Percentiles rank a stretch among this genome's conserved stretches.
These are phyloP conservation scores for Aphanomyces cochlioides DNA, from an alignment of 352 stramenopile species.

Conservation along the genomic window DNA sequence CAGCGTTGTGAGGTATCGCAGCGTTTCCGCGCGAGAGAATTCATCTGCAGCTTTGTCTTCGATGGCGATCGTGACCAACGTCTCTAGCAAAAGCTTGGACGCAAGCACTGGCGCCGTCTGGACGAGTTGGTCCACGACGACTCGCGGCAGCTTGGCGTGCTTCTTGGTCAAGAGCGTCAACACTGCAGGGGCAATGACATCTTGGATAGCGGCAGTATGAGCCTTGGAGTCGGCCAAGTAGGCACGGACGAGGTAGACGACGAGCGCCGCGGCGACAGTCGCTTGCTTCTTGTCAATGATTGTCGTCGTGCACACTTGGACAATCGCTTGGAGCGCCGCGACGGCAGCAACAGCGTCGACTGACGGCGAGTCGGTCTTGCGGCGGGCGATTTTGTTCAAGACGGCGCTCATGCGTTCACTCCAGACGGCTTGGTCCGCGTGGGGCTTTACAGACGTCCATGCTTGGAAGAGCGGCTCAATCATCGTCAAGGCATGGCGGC, in stretches of 20 bases:
- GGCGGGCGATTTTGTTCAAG: constrained; percentile 26
- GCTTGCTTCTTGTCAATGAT: constrained; percentile 30
- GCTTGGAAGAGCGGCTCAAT: constrained; percentile 62
- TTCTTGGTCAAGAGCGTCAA: constrained; percentile 78
- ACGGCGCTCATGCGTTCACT: constrained; percentile 42
- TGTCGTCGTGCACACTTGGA: background rate
- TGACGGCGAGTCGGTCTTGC: constrained; percentile 9
- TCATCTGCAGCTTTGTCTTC: constrained; percentile 47
- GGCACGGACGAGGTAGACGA: constrained; percentile 62
- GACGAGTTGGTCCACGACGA: constrained; percentile 64
- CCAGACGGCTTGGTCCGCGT: constrained; percentile 40
- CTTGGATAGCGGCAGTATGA: background rate
- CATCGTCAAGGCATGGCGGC: constrained; percentile 44
- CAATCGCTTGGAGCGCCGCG: constrained; percentile 14
- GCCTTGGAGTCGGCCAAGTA: constrained; percentile 33
- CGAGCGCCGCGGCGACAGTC: constrained; percentile 42
- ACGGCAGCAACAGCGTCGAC: background rate
- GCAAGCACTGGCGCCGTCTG: constrained; percentile 46
- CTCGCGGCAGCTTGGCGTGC: constrained; percentile 67
- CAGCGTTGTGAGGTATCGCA: constrained; percentile 64
- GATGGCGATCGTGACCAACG: constrained; percentile 49
- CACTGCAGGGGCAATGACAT: constrained; percentile 38
- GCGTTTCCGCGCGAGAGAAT: constrained; percentile 74
- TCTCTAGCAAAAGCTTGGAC: constrained; percentile 43
- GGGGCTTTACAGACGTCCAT: constrained; percentile 48